phyloP scores from a whole-genome alignment of 441 rosid species.

The Syzygium syzygioides region DNA sequence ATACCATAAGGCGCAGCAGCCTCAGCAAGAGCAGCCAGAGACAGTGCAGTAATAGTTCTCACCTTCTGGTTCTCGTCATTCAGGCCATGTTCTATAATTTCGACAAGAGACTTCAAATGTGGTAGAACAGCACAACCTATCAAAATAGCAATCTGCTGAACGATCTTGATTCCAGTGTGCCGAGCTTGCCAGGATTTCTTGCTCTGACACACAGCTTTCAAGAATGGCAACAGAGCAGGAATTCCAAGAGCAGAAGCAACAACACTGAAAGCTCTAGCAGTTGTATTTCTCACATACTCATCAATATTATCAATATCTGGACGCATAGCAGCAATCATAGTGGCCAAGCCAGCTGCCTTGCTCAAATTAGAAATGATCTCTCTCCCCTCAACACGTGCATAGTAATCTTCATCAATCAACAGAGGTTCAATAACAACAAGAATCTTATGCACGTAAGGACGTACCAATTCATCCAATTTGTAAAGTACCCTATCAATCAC shows the following conservation, averaged over 20 bases:
- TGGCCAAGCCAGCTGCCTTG: slow-evolving; percentile 98
- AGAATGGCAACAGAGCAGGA: slow-evolving; percentile 83
- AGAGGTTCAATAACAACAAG: slow-evolving; percentile 97
- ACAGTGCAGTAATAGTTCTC: slow-evolving; percentile 92
- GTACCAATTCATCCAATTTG: slow-evolving; percentile 89
- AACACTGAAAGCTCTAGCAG: slow-evolving; percentile 98
- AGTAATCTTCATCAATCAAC: slow-evolving; percentile 96
- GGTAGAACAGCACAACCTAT: slow-evolving; percentile 98
- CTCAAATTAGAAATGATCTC: slow-evolving; percentile 95
- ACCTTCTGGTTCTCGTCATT: slow-evolving; percentile 97
- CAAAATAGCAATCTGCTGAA: slow-evolving; percentile 96
- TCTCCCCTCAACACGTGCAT: slow-evolving; percentile 99
- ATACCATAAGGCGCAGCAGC: slow-evolving; percentile 99
- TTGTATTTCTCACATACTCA: slow-evolving; percentile 95
- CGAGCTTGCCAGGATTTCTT: slow-evolving; percentile 99
- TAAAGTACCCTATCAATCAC: slow-evolving; percentile 91
- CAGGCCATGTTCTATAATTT: slow-evolving; percentile 87
- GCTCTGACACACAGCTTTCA: slow-evolving; percentile 97
- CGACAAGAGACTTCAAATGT: slow-evolving; percentile 83
- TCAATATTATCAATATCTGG: slow-evolving; percentile 95
- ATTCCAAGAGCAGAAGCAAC: slow-evolving; percentile 97
- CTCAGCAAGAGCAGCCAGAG: slow-evolving; percentile 98
- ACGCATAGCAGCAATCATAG: slow-evolving; percentile 99
- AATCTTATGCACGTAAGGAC: slow-evolving; percentile 94
- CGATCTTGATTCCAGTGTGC: slow-evolving; percentile 97